Conservation (phyloP, 192 early-diverging fungal species). For the Dimargaris verticillata region DNA sequence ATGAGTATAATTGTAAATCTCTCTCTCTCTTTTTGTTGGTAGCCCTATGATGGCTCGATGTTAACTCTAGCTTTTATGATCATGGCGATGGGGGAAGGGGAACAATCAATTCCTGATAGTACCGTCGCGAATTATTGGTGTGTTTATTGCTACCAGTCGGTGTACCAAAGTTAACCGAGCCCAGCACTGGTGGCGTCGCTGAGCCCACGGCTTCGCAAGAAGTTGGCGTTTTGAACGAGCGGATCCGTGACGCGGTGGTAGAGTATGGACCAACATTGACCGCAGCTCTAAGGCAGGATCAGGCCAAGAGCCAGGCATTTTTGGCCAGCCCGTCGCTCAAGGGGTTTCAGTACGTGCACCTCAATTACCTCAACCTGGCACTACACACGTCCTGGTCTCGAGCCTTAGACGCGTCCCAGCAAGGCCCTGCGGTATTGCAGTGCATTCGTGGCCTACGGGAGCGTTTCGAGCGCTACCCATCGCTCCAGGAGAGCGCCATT, state of each 20-base stretch:
- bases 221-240: too few species aligned
- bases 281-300: neutral
- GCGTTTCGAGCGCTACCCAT: neutral
- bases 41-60: too few species aligned
- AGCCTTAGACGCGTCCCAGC: neutral
- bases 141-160: neutral
- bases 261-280: neutral
- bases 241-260: neutral
- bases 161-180: neutral
- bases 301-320: neutral
- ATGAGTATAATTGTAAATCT: too few species aligned
- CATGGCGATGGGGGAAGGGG: too few species aligned
- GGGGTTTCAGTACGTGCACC: conserved; percentile 1
- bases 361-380: conserved; percentile 3
- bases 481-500: neutral
- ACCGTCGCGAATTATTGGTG: neutral
- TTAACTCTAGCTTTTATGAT: too few species aligned
- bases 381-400: conserved; percentile 1
- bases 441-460: neutral
- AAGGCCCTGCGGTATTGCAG: neutral
- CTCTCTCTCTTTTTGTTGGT: too few species aligned
- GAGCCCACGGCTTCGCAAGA: too few species aligned
- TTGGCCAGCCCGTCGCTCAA: neutral
- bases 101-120: too few species aligned
- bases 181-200: too few species aligned